Base-by-base conservation (phyloP, 768 basidiomycete species). In the Tulasnella sp. region DNA sequence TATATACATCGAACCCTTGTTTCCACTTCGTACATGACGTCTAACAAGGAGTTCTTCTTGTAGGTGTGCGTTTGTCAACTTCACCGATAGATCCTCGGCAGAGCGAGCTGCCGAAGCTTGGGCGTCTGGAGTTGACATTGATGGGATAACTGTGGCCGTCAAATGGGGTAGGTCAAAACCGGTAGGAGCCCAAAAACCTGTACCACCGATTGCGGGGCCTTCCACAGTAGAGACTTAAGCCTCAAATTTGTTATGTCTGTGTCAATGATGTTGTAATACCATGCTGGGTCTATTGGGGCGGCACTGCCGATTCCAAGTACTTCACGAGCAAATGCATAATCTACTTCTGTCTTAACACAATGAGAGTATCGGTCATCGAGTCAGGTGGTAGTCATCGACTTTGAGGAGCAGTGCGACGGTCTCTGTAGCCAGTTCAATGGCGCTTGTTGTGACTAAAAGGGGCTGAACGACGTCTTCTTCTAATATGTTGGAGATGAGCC, bases 391-490 rank as follows among this genome's bases (percentile, higher is more conserved):
- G 67, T 92, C 94, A 69, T 97, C 94, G 12, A 99, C 97, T 74
- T 96, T 90, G 69, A 99, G 72, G 68, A 99, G 71, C 66, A 99
- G 72, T 64, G 92, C 91, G n/a, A 98, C 94, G 1, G 96, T 98
- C 74, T 99, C 96, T 10, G 94, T 96, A 22, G 96, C 76, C 52
- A 98, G 77, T 72, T 99, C 94, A 57, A 98, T 76, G 9, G 96
- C 96, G 64, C 90, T 93, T 25, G 96, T 98, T 17, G 88, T 85
- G 15, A 99, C 96, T 49, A 98, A 74, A 60, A 99, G 74, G 30
- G 93, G 96, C 70, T 98, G 96, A 3, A 98, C 85, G 15, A 98
- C 96, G 63, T 96, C 91, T 71, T 99, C 96, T 70, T 97, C 94
- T 30, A 94, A 69, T 63, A 99, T 97, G 73, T 99, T 96, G 24